A percentile compares a stretch with the other conserved stretches of the same genome.
Evolutionary conservation across 2,329 filamentous ascomycete species (phyloP).

Genomic region (Exutisphaerella laricina): DNA sequence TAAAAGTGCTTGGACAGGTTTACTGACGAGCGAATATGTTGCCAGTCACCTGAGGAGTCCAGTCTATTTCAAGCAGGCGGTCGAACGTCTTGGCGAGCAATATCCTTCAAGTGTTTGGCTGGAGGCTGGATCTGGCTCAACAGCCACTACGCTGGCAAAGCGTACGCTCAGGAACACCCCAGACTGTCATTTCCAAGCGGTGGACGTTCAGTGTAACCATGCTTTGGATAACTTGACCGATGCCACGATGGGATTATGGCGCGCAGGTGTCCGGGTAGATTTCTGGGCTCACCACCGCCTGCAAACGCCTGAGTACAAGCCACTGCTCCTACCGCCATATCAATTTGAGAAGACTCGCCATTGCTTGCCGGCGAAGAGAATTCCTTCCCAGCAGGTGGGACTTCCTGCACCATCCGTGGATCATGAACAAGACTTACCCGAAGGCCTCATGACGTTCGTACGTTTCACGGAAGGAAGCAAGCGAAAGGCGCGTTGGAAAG

Average conservation of each 20-base stretch:
- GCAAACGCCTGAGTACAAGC: not conserved
- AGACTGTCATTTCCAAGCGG: not conserved
- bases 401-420: no score
- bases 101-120: conserved; percentile 2
- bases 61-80: conserved; percentile 8
- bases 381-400: no score
- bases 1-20: not conserved
- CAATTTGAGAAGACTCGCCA: not conserved
- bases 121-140: conserved; percentile 5
- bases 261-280: not conserved
- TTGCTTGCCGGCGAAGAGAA: not conserved
- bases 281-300: not conserved
- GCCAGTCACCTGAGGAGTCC: conserved; percentile 1
- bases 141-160: conserved; percentile 5
- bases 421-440: not conserved
- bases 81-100: conserved; percentile 3
- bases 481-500: not conserved
- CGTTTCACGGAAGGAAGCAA: not conserved
- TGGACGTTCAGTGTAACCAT: not conserved
- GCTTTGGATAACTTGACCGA: not conserved
- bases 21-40: not conserved
- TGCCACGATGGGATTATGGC: not conserved
- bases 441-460: not conserved
- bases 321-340: conserved; percentile 1
- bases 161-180: not conserved